Conservation (phyloP, 495 filamentous ascomycete genomes). For the Neurospora terricola region DNA sequence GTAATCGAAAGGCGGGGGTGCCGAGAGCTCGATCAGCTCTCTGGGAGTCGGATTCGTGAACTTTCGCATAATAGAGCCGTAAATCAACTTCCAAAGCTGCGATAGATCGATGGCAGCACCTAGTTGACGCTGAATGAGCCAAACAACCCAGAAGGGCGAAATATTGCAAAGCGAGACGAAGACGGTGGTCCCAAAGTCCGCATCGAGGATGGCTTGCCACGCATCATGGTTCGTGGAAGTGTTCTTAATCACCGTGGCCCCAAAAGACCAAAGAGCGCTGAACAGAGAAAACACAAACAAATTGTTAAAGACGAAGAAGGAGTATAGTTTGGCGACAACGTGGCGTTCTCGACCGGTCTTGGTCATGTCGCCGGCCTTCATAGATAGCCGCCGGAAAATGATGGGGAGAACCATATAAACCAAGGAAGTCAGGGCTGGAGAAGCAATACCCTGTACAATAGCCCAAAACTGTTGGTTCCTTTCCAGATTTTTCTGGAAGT, state of each 20-base stretch:
- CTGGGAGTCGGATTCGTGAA: constrained; percentile 84
- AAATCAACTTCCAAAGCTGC: constrained; percentile 69
- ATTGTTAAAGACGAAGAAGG: constrained; percentile 98
- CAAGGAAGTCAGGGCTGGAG: constrained; percentile 83
- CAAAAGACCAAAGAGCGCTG: constrained; percentile 62
- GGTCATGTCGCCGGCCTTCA: constrained; percentile 71
- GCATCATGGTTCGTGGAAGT: constrained; percentile 34
- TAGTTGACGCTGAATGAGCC: constrained; percentile 83
- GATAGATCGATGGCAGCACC: constrained; percentile 83
- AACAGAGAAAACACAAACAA: constrained; percentile 90
- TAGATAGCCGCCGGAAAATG: constrained; percentile 75
- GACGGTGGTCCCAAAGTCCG: constrained; percentile 48
- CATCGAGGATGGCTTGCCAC: constrained; percentile 58
- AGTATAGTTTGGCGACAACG: constrained; percentile 81
- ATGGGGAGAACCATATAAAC: constrained; percentile 84
- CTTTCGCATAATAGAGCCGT: constrained; percentile 71
- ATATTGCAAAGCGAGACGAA: constrained; percentile 63
- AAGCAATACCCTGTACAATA: constrained; percentile 83
- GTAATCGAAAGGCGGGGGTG: constrained; percentile 88
- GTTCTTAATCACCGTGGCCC: constrained; percentile 50
- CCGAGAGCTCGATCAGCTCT: constrained; percentile 87
- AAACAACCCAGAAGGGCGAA: constrained; percentile 89
- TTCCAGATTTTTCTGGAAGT: constrained; percentile 55
- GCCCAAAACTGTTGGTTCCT: constrained; percentile 61
- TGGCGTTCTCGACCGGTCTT: constrained; percentile 92